These are phyloP conservation scores for Clavispora carvajalis DNA, from an alignment of 805 yeast genomes.

Conservation along the genomic window DNA sequence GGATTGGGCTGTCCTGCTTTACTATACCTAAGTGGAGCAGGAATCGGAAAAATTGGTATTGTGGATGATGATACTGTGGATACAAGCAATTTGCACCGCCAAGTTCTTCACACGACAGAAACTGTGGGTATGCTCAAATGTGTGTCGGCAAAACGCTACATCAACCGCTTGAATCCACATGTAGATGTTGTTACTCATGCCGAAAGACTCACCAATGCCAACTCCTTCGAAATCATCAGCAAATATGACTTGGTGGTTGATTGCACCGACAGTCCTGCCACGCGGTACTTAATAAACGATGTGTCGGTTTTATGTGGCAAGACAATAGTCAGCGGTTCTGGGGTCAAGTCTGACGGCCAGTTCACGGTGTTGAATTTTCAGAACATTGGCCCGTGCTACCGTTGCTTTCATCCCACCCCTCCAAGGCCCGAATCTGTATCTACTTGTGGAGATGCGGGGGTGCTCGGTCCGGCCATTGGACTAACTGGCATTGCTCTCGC, in stretches of 20 bases:
- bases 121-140: slow-evolving; percentile 69
- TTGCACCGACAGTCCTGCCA: slow-evolving; percentile 90
- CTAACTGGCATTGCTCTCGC: slow-evolving; percentile 87
- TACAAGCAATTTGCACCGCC: slow-evolving; percentile 81
- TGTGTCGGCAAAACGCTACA: slow-evolving; percentile 63
- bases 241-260: slow-evolving; percentile 76
- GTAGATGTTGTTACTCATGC: slow-evolving; percentile 53
- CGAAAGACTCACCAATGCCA: slow-evolving; percentile 43
- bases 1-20: slow-evolving; percentile 94
- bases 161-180: slow-evolving; percentile 60
- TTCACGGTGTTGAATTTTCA: slow-evolving; percentile 65
- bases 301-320: slow-evolving; percentile 63
- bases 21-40: slow-evolving; percentile 80
- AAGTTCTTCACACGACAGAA: slow-evolving; percentile 68
- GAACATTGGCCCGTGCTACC: slow-evolving; percentile 80
- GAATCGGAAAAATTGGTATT: slow-evolving; percentile 79
- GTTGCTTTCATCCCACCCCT: slow-evolving; percentile 89
- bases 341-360: slow-evolving; percentile 89
- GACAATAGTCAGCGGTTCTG: slow-evolving; percentile 87
- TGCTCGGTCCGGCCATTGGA: slow-evolving; percentile 95
- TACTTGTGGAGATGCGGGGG: slow-evolving; percentile 90
- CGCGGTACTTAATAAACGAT: slow-evolving; percentile 84
- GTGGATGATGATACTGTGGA: slow-evolving; percentile 87
- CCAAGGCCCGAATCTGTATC: slow-evolving; percentile 81
- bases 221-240: slow-evolving; percentile 59